These are phyloP conservation scores for Umbelopsis sp. DNA, from an alignment of 371 early-diverging fungal genomes.

Conservation along the genomic window DNA sequence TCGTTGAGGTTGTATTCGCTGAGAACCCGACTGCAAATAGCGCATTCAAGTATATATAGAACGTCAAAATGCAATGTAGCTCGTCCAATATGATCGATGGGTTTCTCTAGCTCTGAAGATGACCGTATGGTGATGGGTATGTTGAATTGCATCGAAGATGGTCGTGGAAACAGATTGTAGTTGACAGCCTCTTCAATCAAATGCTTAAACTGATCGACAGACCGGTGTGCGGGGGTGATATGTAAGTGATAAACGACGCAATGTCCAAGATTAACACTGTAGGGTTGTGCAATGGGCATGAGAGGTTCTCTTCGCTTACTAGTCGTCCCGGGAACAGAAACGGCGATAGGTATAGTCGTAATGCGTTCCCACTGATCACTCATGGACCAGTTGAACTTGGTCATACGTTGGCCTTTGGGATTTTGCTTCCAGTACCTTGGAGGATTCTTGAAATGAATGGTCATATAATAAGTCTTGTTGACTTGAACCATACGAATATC, in stretches of 20 bases:
- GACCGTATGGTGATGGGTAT: conserved; percentile 16
- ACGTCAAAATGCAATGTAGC: conserved; percentile 37
- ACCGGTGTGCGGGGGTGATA: conserved; percentile 21
- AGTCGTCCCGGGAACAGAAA: neutral
- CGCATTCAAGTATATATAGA: conserved; percentile 52
- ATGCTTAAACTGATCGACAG: conserved; percentile 21
- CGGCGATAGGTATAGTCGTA: conserved; percentile 27
- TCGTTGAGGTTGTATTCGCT: conserved; percentile 47
- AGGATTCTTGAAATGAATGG: conserved; percentile 36
- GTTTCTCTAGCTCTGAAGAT: conserved; percentile 18
- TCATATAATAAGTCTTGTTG: conserved; percentile 23
- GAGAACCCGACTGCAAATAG: conserved; percentile 39
- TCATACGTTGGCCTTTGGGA: conserved; percentile 8
- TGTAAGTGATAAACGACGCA: conserved; percentile 45
- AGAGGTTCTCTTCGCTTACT: conserved; percentile 18
- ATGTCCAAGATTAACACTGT: conserved; percentile 31
- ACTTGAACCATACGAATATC: conserved; percentile 34
- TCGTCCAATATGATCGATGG: conserved; percentile 32
- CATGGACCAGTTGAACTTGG: conserved; percentile 6
- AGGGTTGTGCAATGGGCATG: conserved; percentile 22
- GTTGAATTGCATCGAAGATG: neutral
- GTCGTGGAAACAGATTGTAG: conserved; percentile 46
- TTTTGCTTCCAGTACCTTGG: conserved; percentile 36
- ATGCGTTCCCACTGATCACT: conserved; percentile 37
- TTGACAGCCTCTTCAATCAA: conserved; percentile 38